These are phyloP conservation scores for Aspergillus quadrilineatus DNA, from an alignment of 2,329 filamentous ascomycete species.

Conservation along the genomic window DNA sequence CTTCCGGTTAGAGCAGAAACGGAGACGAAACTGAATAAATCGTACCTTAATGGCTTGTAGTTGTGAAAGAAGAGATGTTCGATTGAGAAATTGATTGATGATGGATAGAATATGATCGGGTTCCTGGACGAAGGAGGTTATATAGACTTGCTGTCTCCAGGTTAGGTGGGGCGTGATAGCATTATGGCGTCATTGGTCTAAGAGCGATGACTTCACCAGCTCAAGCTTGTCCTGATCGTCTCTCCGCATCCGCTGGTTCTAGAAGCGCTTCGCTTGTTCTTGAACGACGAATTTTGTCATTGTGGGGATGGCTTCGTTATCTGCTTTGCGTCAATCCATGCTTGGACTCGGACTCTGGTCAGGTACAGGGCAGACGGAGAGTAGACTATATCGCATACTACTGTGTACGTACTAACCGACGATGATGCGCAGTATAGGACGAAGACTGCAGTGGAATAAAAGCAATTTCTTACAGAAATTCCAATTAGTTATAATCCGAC, in stretches of 20 bases:
- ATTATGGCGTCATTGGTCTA: not conserved
- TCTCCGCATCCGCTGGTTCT: not conserved
- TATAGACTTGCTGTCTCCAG: not conserved
- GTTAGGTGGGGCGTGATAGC: not conserved
- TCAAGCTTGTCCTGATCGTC: not conserved
- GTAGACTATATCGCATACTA: too few relatives aligned
- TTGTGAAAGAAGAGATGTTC: too few relatives aligned
- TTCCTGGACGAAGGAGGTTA: not conserved
- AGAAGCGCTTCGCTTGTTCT: not conserved
- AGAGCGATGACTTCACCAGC: not conserved
- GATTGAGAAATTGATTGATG: not conserved
- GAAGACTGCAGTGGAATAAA: too few relatives aligned
- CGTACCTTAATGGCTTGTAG: too few relatives aligned
- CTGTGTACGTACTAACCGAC: too few relatives aligned
- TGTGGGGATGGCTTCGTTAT: not conserved
- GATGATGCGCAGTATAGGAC: too few relatives aligned
- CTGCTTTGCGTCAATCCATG: not conserved
- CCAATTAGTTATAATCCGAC: too few relatives aligned
- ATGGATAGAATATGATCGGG: not conserved
- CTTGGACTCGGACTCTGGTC: not conserved
- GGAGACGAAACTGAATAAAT: too few relatives aligned
- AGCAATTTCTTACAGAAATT: too few relatives aligned
- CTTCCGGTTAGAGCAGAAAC: not conserved
- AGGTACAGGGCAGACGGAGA: not conserved
- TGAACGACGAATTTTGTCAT: not conserved